Evolutionary conservation across 2,329 filamentous ascomycete species (phyloP).

Genomic region (Cladophialophora chaetospira): DNA sequence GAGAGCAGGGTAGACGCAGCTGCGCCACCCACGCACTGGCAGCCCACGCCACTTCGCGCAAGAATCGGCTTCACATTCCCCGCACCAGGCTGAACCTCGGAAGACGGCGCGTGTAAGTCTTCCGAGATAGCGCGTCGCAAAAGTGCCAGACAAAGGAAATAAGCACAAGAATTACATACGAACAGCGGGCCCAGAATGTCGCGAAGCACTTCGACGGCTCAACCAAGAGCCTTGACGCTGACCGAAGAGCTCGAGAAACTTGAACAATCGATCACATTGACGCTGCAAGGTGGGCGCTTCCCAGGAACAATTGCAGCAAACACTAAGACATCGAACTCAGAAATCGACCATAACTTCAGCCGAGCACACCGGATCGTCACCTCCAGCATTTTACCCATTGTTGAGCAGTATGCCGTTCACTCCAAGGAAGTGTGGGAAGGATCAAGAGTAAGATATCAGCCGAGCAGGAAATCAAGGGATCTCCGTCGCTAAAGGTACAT

Average conservation of each 20-base stretch:
- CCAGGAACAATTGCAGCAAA: slow-evolving; percentile 11
- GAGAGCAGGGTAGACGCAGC: background rate
- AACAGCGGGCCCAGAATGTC: slow-evolving; percentile 23
- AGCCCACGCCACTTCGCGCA: background rate
- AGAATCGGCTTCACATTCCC: background rate
- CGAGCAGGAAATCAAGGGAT: background rate
- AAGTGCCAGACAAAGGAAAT: too few species aligned
- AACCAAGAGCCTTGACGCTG: slow-evolving; percentile 65
- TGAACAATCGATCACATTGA: slow-evolving; percentile 95
- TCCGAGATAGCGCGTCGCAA: slow-evolving; percentile 1
- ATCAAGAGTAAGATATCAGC: slow-evolving; percentile 68
- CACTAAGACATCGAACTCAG: slow-evolving; percentile 51
- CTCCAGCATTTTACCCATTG: slow-evolving; percentile 84
- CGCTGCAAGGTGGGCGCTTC: slow-evolving; percentile 71
- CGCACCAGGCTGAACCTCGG: slow-evolving; percentile 3
- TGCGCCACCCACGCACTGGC: slow-evolving; percentile 21
- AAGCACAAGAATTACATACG: too few species aligned
- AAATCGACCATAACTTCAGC: slow-evolving; percentile 98
- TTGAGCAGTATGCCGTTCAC: slow-evolving; percentile 93
- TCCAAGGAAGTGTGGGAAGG: slow-evolving; percentile 95
- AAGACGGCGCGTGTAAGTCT: background rate
- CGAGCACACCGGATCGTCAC: slow-evolving; percentile 96
- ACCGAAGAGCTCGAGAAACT: slow-evolving; percentile 95
- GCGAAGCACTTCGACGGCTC: slow-evolving; percentile 19
- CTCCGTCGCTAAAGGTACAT: background rate